phyloP scores from a whole-genome alignment of 1,284 basidiomycete genomes.

The Sanguinoderma infundibulare region DNA sequence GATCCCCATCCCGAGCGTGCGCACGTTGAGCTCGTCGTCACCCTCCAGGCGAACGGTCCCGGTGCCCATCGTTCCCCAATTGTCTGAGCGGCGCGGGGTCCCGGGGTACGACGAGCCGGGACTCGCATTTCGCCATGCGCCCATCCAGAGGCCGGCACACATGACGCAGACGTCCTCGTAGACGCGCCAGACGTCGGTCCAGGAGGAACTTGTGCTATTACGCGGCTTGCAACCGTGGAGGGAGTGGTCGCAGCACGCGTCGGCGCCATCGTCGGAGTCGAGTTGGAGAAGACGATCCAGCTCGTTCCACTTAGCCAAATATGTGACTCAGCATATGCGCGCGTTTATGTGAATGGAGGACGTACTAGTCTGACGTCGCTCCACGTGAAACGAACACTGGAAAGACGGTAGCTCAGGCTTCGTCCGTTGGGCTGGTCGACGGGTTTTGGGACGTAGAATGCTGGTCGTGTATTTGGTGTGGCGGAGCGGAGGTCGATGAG shows the following conservation, averaged over 20 bases:
- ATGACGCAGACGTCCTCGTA: conserved; percentile 83
- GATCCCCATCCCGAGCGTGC: conserved; percentile 67
- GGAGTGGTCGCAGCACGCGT: conserved; percentile 28
- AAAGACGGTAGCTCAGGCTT: conserved; percentile 56
- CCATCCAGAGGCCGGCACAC: conserved; percentile 79
- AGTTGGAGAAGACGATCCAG: conserved; percentile 66
- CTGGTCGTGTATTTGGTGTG: conserved; percentile 62
- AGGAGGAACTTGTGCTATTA: conserved; percentile 47
- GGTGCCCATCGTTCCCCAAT: conserved; percentile 47
- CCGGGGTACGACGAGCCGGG: conserved; percentile 49
- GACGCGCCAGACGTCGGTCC: conserved; percentile 77
- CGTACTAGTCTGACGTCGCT: conserved; percentile 75
- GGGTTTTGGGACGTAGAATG: conserved; percentile 62
- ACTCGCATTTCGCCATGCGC: conserved; percentile 55
- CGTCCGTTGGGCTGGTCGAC: conserved; percentile 41
- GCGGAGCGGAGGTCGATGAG: conserved; percentile 76
- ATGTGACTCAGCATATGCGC: neutral
- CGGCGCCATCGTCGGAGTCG: conserved; percentile 40
- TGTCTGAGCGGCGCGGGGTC: conserved; percentile 41
- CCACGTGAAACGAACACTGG: conserved; percentile 74
- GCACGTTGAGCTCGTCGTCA: conserved; percentile 46
- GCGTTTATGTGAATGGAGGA: conserved; percentile 9
- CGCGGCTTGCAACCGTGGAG: conserved; percentile 19
- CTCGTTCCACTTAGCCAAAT: conserved; percentile 64
- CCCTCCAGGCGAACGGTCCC: conserved; percentile 58